phyloP scores from a whole-genome alignment of 2,329 filamentous ascomycete species.

The Delphinella strobiligena region DNA sequence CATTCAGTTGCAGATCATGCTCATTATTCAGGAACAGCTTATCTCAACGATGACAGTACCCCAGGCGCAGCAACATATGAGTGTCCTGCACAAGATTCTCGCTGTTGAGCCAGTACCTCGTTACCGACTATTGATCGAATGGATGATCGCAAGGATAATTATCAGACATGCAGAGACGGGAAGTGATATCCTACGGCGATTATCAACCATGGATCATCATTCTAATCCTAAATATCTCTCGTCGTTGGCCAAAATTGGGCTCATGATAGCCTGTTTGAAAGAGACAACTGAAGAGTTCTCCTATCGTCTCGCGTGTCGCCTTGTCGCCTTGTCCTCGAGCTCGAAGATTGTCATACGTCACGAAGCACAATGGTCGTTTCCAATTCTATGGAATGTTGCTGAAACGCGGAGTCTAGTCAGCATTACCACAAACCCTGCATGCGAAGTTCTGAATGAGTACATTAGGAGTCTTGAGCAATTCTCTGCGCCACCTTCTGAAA shows the following conservation, averaged over 20 bases:
- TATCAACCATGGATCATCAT: conserved; percentile 31
- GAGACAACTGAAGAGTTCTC: conserved; percentile 26
- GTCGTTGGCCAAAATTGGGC: conserved; percentile 35
- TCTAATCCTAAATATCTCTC: conserved; percentile 35
- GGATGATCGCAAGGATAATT: conserved; percentile 34
- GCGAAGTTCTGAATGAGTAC: conserved; percentile 30
- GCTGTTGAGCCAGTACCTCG: conserved; percentile 35
- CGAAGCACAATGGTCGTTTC: conserved; percentile 39
- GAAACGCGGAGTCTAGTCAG: conserved; percentile 21
- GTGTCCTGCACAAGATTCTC: conserved; percentile 27
- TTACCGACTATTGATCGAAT: conserved; percentile 35
- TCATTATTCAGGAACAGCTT: conserved; percentile 29
- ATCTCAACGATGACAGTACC: conserved; percentile 10
- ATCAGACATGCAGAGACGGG: conserved; percentile 21
- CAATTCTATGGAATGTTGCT: conserved; percentile 30
- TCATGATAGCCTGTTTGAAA: conserved; percentile 28
- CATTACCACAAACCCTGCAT: conserved; percentile 28
- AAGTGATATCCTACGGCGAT: conserved; percentile 22
- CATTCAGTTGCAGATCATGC: conserved; percentile 34
- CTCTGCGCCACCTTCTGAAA: conserved; percentile 23
- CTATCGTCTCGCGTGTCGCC: conserved; percentile 26
- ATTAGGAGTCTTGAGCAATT: conserved; percentile 33
- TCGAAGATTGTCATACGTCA: conserved; percentile 41
- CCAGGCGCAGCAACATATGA: conserved; percentile 23
- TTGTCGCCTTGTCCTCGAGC: conserved; percentile 33